Percentiles rank a stretch among this genome's conserved stretches.
These are phyloP conservation scores for Brasilioporus rufonigricans DNA, from an alignment of 768 basidiomycete species.

Conservation along the genomic window DNA sequence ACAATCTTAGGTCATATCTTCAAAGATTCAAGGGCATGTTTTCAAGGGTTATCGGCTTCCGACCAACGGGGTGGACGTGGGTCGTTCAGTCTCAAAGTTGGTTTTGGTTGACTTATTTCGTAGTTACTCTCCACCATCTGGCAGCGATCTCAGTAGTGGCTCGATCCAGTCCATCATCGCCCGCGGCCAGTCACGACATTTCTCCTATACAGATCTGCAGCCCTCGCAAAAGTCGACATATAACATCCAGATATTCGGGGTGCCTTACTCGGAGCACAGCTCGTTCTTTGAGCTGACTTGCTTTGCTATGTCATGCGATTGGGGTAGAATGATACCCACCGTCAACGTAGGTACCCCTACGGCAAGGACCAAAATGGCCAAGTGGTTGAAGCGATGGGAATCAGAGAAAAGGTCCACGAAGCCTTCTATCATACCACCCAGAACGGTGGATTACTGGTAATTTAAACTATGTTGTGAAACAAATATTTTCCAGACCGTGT, in stretches of 20 bases:
- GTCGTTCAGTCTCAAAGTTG: conserved; percentile 27
- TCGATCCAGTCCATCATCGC: conserved; percentile 69
- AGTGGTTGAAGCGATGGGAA: conserved; percentile 90
- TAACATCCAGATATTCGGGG: conserved; percentile 70
- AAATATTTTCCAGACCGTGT: background rate
- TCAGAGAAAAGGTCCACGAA: conserved; percentile 64
- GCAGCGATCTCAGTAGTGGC: conserved; percentile 56
- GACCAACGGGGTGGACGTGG: conserved; percentile 97
- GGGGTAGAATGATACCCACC: conserved; percentile 90
- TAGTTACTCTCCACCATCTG: conserved; percentile 67
- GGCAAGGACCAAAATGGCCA: conserved; percentile 80
- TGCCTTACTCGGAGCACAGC: conserved; percentile 94
- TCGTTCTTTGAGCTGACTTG: conserved; percentile 95
- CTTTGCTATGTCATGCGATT: conserved; percentile 86
- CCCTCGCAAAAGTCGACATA: conserved; percentile 70
- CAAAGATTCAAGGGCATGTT: conserved; percentile 72
- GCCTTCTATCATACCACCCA: conserved; percentile 34
- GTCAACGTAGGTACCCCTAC: conserved; percentile 79
- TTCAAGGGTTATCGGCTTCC: conserved; percentile 71
- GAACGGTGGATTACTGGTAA: conserved; percentile 49
- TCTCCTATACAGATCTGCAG: conserved; percentile 66
- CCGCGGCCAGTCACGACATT: conserved; percentile 61
- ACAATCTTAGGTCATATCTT: conserved; percentile 75
- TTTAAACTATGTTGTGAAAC: background rate
- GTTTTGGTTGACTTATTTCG: conserved; percentile 2